A percentile compares a stretch with the other conserved stretches of the same genome.
phyloP scores from a whole-genome alignment of 306 rosid species.

The Cyamopsis tetragonoloba region DNA sequence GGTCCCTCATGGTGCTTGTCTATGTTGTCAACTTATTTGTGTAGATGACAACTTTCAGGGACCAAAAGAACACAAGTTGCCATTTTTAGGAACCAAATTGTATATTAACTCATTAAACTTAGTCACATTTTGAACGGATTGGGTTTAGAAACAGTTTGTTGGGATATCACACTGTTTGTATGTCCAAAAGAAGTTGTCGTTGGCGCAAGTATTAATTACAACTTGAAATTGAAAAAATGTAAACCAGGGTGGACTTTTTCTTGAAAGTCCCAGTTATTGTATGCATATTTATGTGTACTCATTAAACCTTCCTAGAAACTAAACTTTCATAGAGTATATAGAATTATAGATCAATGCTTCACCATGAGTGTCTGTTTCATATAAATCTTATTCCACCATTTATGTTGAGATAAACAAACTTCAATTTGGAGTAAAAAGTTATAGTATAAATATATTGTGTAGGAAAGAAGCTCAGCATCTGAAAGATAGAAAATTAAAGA shows the following conservation, averaged over 20 bases:
- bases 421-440: neutral
- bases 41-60: too few species aligned
- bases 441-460: neutral
- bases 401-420: neutral
- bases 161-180: neutral
- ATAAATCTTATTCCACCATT: neutral
- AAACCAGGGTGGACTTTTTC: neutral
- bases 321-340: neutral
- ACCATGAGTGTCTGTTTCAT: neutral
- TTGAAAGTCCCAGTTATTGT: neutral
- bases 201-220: neutral
- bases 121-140: neutral
- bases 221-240: neutral
- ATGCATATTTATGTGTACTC: neutral
- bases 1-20: too few species aligned
- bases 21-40: too few species aligned
- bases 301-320: neutral
- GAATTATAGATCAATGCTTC: neutral
- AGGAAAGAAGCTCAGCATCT: neutral
- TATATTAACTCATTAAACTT: too few species aligned
- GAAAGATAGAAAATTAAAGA: neutral
- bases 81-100: too few species aligned
- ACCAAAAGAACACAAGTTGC: too few species aligned
- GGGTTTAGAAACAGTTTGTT: neutral
- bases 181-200: conserved; percentile 9